A percentile compares a stretch with the other conserved stretches of the same genome.
Conservation (phyloP, 2,329 filamentous ascomycete species). For the Aspergillus novofumigatus region DNA sequence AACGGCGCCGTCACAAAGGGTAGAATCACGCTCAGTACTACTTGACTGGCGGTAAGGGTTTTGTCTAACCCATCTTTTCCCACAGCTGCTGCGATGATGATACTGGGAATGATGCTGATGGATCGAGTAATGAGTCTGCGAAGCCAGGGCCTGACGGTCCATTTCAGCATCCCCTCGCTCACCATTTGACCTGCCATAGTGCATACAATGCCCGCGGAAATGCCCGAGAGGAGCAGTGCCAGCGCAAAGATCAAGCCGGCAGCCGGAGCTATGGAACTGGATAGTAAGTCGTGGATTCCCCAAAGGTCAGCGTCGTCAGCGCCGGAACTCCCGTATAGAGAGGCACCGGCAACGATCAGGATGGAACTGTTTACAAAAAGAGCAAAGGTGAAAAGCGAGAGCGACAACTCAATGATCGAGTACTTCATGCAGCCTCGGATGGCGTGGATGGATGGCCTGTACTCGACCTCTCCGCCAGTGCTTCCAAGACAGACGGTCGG, state of each 20-base stretch:
- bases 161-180: slow-evolving; percentile 73
- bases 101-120: slow-evolving; percentile 76
- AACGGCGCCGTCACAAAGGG: slow-evolving; percentile 80
- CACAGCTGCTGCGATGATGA: slow-evolving; percentile 77
- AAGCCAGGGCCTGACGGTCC: slow-evolving; percentile 72
- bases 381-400: slow-evolving; percentile 77
- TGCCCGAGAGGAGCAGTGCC: slow-evolving; percentile 72
- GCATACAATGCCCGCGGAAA: slow-evolving; percentile 80
- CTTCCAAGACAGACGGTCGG: slow-evolving; percentile 26
- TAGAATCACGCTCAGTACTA: slow-evolving; percentile 71
- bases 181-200: slow-evolving; percentile 90
- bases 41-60: slow-evolving; percentile 72
- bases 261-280: slow-evolving; percentile 63
- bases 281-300: slow-evolving; percentile 71
- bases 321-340: slow-evolving; percentile 60
- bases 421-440: slow-evolving; percentile 71
- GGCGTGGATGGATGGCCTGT: slow-evolving; percentile 67
- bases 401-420: slow-evolving; percentile 64
- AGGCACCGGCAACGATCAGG: slow-evolving; percentile 74
- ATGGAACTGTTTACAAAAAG: slow-evolving; percentile 82
- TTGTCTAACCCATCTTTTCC: slow-evolving; percentile 66
- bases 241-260: slow-evolving; percentile 83
- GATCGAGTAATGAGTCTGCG: slow-evolving; percentile 71
- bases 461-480: slow-evolving; percentile 53
- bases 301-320: slow-evolving; percentile 74